A percentile compares a stretch with the other conserved stretches of the same genome.
phyloP scores from a whole-genome alignment of 768 basidiomycete species.

The Macrocybe gigantea region DNA sequence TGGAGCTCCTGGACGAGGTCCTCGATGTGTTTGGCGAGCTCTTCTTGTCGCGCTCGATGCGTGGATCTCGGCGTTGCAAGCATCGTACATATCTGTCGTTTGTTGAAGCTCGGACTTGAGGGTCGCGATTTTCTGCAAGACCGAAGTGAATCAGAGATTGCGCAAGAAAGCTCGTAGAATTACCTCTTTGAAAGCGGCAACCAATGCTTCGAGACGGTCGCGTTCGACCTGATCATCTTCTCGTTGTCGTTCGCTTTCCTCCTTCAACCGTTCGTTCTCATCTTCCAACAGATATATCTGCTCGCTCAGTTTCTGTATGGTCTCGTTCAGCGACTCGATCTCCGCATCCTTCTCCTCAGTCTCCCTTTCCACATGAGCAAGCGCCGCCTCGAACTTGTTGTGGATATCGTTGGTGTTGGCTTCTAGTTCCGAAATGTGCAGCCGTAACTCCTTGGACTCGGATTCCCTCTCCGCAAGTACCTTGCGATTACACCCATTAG shows the following conservation, averaged over 20 bases:
- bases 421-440: slow-evolving; percentile 73
- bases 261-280: slow-evolving; percentile 70
- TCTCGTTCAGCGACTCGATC: slow-evolving; percentile 63
- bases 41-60: slow-evolving; percentile 71
- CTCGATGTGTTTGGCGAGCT: slow-evolving; percentile 69
- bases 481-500: slow-evolving; percentile 26
- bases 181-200: slow-evolving; percentile 78
- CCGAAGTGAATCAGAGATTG: neutral
- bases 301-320: slow-evolving; percentile 77
- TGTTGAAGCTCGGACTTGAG: slow-evolving; percentile 66
- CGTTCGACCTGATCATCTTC: slow-evolving; percentile 74
- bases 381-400: slow-evolving; percentile 65
- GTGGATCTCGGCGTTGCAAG: slow-evolving; percentile 55
- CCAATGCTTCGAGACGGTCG: slow-evolving; percentile 61
- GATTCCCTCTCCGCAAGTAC: slow-evolving; percentile 74
- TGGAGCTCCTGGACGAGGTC: slow-evolving; percentile 62
- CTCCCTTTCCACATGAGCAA: slow-evolving; percentile 74
- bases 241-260: slow-evolving; percentile 59
- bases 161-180: neutral
- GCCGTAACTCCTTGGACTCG: slow-evolving; percentile 69
- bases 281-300: slow-evolving; percentile 84
- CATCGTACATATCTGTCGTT: slow-evolving; percentile 58
- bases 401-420: slow-evolving; percentile 65
- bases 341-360: slow-evolving; percentile 77
- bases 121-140: slow-evolving; percentile 56